Conservation (phyloP, 139 green algal species). For the Auxenochlorella pyrenoidosa region DNA sequence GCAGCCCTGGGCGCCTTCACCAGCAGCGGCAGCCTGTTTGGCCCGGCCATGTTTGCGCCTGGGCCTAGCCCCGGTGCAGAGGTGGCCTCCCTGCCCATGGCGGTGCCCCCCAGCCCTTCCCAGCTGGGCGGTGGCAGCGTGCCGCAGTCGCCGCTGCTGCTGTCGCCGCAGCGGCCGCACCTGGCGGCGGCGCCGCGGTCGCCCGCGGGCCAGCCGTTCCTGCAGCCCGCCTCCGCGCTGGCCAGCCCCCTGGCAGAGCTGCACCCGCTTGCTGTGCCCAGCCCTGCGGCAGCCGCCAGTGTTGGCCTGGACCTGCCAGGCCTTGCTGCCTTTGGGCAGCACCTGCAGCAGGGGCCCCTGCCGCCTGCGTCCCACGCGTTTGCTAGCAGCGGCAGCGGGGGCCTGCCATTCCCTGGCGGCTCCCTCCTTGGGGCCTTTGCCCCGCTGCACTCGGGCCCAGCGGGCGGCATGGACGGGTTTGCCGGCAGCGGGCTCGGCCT, state of each 20-base stretch:
- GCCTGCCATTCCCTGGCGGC: not conserved
- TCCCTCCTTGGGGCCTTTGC: not conserved
- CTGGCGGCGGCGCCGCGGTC: not conserved
- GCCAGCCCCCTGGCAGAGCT: not conserved
- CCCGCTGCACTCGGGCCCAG: not conserved
- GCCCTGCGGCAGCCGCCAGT: not conserved
- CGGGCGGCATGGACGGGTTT: not conserved
- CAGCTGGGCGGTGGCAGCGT: constrained; percentile 14
- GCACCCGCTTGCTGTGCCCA: not conserved
- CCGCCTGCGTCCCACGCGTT: not conserved
- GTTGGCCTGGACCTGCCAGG: not conserved
- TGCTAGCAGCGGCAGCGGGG: not conserved
- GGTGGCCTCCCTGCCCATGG: not conserved
- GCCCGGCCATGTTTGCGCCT: not conserved
- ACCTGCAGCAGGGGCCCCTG: not conserved
- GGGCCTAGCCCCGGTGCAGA: not conserved
- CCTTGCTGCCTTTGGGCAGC: constrained; percentile 11
- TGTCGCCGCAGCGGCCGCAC: constrained; percentile 19
- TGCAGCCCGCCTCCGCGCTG: not conserved
- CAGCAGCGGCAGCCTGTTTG: constrained; percentile 33
- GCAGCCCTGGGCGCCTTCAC: not conserved
- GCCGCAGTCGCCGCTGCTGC: constrained; percentile 31
- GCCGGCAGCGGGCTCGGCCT: not conserved
- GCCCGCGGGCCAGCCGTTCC: not conserved
- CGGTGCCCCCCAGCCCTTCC: not conserved